Evolutionary conservation across 1,139 yeast species (phyloP).

Genomic region (Scheffersomyces lignicola): DNA sequence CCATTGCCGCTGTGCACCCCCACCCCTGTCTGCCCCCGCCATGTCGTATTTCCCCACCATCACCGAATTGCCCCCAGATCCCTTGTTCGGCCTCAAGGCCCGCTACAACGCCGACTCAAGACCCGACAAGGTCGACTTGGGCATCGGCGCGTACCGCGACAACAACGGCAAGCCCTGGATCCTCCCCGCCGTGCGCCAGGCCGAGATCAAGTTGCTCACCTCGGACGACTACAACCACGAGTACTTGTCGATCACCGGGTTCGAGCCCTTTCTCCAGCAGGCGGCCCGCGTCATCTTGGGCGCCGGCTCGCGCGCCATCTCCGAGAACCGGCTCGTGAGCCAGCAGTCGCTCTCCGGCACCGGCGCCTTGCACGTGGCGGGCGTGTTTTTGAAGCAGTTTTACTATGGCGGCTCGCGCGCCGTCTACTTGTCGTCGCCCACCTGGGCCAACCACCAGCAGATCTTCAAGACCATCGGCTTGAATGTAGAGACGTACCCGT

Average conservation of each 20-base stretch:
- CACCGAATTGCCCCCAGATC: slow-evolving; percentile 70
- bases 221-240: slow-evolving; percentile 82
- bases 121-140: slow-evolving; percentile 76
- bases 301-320: slow-evolving; percentile 53
- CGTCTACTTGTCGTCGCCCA: slow-evolving; percentile 81
- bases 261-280: slow-evolving; percentile 62
- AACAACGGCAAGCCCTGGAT: slow-evolving; percentile 93
- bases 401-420: slow-evolving; percentile 43
- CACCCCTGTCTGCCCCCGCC: background rate
- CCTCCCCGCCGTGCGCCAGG: slow-evolving; percentile 77
- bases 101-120: slow-evolving; percentile 66
- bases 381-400: slow-evolving; percentile 63
- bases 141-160: slow-evolving; percentile 96
- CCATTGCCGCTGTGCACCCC: too few relatives aligned
- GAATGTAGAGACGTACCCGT: slow-evolving; percentile 68
- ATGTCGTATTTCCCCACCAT: slow-evolving; percentile 51
- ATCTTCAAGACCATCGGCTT: slow-evolving; percentile 73
- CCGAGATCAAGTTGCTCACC: slow-evolving; percentile 55
- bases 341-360: slow-evolving; percentile 93
- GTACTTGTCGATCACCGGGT: slow-evolving; percentile 83
- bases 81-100: slow-evolving; percentile 81
- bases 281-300: slow-evolving; percentile 86
- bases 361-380: slow-evolving; percentile 91
- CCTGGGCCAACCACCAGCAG: slow-evolving; percentile 95
- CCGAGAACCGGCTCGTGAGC: slow-evolving; percentile 60